These are phyloP conservation scores for Quercus engelmannii DNA, from an alignment of 306 rosid species.

Conservation along the genomic window DNA sequence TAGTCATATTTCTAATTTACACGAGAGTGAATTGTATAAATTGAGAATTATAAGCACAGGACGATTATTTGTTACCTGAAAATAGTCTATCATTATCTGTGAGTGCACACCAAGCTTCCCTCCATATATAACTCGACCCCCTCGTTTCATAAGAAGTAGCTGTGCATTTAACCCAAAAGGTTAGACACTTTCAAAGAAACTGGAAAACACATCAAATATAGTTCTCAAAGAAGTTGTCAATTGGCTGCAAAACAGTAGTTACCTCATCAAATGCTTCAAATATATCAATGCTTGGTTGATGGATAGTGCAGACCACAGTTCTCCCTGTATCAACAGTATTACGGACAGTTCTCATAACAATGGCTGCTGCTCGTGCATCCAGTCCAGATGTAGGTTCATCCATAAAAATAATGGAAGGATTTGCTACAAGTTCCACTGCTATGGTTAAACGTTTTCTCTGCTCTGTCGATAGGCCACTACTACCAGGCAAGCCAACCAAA, in stretches of 20 bases:
- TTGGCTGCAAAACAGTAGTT: not conserved
- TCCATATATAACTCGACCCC: slow-evolving; percentile 78
- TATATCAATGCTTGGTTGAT: slow-evolving; percentile 88
- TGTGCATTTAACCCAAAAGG: slow-evolving; percentile 27
- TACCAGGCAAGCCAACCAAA: slow-evolving; percentile 89
- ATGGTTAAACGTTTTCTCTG: slow-evolving; percentile 87
- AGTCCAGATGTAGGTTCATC: slow-evolving; percentile 97
- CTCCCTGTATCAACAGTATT: slow-evolving; percentile 94
- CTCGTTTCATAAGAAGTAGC: slow-evolving; percentile 95
- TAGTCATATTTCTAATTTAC: not conserved
- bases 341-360: slow-evolving; percentile 86
- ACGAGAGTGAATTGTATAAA: not conserved
- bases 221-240: slow-evolving; percentile 14
- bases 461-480: slow-evolving; percentile 83
- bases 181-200: slow-evolving; percentile 21
- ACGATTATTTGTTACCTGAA: slow-evolving; percentile 53
- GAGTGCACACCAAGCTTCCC: slow-evolving; percentile 79
- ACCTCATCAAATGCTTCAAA: slow-evolving; percentile 96
- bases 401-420: slow-evolving; percentile 92
- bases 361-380: slow-evolving; percentile 94
- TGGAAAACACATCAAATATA: not conserved
- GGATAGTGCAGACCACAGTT: slow-evolving; percentile 91
- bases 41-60: not conserved
- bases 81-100: slow-evolving; percentile 66
- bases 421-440: slow-evolving; percentile 93